Conservation (phyloP, 306 rosid genomes). For the Vigna angularis region DNA sequence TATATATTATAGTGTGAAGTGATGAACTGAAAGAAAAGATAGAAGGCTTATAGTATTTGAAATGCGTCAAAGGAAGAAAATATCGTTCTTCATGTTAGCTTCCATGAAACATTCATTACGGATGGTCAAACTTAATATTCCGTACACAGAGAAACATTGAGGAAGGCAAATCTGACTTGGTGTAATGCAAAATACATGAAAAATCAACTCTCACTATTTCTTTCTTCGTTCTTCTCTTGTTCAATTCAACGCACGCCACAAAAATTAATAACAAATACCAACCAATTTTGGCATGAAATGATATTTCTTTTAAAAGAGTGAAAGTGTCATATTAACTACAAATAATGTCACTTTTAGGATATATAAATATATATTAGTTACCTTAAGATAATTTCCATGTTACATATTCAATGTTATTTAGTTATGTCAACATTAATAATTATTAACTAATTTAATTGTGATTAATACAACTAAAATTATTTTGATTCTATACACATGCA, state of each 20-base stretch:
- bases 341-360: too few species aligned
- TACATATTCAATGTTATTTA: too few species aligned
- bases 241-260: not conserved
- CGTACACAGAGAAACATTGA: not conserved
- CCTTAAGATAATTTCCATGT: too few species aligned
- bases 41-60: too few species aligned
- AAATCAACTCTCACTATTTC: conserved; percentile 11
- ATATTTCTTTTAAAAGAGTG: too few species aligned
- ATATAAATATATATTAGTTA: too few species aligned
- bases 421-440: too few species aligned
- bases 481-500: too few species aligned
- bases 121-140: not conserved
- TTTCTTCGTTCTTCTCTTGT: not conserved
- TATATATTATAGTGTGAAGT: not conserved
- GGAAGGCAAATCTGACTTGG: conserved; percentile 17
- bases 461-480: too few species aligned
- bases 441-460: too few species aligned
- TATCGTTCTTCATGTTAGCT: not conserved
- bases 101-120: conserved; percentile 4
- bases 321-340: too few species aligned
- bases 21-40: conserved; percentile 10
- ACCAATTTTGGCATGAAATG: too few species aligned
- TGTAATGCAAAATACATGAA: not conserved
- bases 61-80: not conserved
- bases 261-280: not conserved